Base-by-base conservation (phyloP, 2,329 filamentous ascomycete genomes). In the Ramichloridium luteum region DNA sequence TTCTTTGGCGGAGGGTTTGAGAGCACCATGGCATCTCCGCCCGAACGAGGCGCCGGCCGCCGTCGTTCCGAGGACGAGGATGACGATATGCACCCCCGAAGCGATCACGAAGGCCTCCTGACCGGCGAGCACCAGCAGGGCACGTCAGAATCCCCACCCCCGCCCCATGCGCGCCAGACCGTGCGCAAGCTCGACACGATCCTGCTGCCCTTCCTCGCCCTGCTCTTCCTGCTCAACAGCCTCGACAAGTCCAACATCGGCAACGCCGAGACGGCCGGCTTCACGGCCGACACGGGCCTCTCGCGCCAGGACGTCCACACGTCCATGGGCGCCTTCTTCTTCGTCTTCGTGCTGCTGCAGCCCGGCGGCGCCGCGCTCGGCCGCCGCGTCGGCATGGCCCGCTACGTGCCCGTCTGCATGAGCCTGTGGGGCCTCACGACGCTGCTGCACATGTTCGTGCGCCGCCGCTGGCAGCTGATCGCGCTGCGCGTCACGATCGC, bases 391-490 rank as follows among this genome's bases (percentile, higher is more conserved):
- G 62, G 60, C 41, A 70, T 70, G 54, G 60, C 62, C 17, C 48
- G 58, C 17, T 74, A 66, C 62, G 68, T 74, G n/a, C 68, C 70
- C 1, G 53, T 55, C 9, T 68, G 70, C 44, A 74, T 74, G 70
- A 55, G 62, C 18, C 42, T 68, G 2, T 70, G 66, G 66, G 66
- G 66, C 0, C 30, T 68, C 11, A 60, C 57, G 22, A 69, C 66
- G 0, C 57, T 62, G 5, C 38, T 62, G 33, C 64, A 68, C 42
- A 57, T 63, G 4, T 64, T 59, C 53, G 57, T 68, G 14, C 51
- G 51, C 28, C 48, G 53, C 27, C 53, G 56, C 39, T 65, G 62
- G 62, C 61, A 67, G 53, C 48, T 68, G 30, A 62, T 62, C 20
- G 40, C 53, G 13, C 38, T 68, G 37, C 47, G 65, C 18, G 57